Evolutionary conservation across 202 grass and related monocot genomes (phyloP).

Genomic region (Zizania palustris): DNA sequence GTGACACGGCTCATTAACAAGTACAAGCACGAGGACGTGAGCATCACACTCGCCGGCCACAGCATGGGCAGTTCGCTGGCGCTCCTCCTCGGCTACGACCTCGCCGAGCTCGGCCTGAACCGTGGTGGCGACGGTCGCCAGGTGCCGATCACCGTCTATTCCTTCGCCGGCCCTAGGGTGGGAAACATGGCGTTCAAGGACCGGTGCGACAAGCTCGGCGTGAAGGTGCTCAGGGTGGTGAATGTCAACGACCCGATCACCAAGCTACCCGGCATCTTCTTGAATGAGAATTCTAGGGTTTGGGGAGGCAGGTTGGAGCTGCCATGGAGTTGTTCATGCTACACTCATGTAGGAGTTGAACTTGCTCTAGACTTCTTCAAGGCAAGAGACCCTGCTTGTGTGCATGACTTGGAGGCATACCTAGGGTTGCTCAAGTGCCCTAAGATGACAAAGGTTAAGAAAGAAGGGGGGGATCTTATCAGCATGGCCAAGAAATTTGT

Average conservation of each 20-base stretch:
- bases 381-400: conserved; percentile 57
- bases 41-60: conserved; percentile 61
- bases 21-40: conserved; percentile 54
- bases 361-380: conserved; percentile 65
- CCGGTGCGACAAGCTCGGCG: conserved; percentile 58
- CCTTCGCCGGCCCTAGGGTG: conserved; percentile 61
- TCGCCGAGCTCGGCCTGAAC: conserved; percentile 60
- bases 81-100: conserved; percentile 58
- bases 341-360: conserved; percentile 61
- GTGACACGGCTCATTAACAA: conserved; percentile 39
- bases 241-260: conserved; percentile 63
- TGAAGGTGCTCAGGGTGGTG: conserved; percentile 62
- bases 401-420: conserved; percentile 65
- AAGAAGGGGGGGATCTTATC: conserved; percentile 43
- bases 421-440: conserved; percentile 56
- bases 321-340: conserved; percentile 63
- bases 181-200: conserved; percentile 66
- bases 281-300: conserved; percentile 62
- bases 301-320: conserved; percentile 48
- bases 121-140: conserved; percentile 2
- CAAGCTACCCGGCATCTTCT: conserved; percentile 60
- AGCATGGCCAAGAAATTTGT: conserved; percentile 51
- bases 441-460: conserved; percentile 42
- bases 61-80: conserved; percentile 73
- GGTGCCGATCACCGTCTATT: conserved; percentile 60